Evolutionary conservation across 2,329 filamentous ascomycete species (phyloP).

Genomic region (Xylariaceae sp.): DNA sequence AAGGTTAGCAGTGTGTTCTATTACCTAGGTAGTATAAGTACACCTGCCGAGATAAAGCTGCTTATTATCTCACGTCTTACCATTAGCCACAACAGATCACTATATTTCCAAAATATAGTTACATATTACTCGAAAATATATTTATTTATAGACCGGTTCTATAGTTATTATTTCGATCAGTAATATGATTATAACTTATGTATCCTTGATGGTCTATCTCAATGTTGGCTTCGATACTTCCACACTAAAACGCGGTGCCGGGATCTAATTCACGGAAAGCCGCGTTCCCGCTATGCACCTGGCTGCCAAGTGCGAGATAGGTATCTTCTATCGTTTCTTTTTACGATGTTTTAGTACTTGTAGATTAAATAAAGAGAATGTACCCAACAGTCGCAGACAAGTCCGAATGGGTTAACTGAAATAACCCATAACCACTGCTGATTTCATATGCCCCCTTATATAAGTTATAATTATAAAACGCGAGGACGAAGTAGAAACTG

Average conservation of each 20-base stretch:
- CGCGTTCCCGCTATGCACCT: constrained; percentile 13
- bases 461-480: too few species aligned
- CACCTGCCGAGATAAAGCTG: neutral
- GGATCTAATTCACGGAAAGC: neutral
- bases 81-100: neutral
- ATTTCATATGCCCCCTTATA: neutral
- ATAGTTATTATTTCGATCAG: neutral
- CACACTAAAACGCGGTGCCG: neutral
- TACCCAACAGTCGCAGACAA: neutral
- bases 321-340: neutral
- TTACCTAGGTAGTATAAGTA: neutral
- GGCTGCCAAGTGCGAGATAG: constrained; percentile 2
- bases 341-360: neutral
- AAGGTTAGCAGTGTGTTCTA: neutral
- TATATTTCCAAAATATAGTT: neutral
- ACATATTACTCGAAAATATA: neutral
- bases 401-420: too few species aligned
- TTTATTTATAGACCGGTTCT: too few species aligned
- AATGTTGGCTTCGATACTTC: neutral
- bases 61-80: neutral
- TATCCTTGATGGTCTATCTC: neutral
- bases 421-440: neutral
- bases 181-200: neutral
- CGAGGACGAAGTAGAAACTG: too few species aligned
- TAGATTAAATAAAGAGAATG: neutral